A percentile compares a stretch with the other conserved stretches of the same genome.
Evolutionary conservation across 2,329 filamentous ascomycete species (phyloP).

Genomic region (Colletotrichum costaricense): DNA sequence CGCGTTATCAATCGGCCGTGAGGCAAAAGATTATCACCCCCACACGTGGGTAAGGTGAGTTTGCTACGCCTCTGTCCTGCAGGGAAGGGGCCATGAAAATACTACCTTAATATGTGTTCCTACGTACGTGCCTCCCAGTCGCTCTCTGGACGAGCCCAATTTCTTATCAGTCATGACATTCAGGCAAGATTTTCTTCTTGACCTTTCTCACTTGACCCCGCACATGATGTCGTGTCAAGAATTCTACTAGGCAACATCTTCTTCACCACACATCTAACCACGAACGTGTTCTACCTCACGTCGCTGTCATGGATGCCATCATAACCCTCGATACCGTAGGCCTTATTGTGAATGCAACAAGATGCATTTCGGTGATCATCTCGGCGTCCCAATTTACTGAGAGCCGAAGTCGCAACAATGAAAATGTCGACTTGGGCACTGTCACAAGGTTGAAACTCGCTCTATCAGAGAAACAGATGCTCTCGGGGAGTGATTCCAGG

Average conservation of each 20-base stretch:
- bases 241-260: neutral
- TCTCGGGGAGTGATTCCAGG: neutral
- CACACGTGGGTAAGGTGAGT: neutral
- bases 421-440: neutral
- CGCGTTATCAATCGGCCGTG: neutral
- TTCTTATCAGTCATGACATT: neutral
- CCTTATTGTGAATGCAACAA: neutral
- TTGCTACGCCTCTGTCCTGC: neutral
- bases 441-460: neutral
- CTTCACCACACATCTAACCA: neutral
- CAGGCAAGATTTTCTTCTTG: neutral
- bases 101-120: no score
- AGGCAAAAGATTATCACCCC: neutral
- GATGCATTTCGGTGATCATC: neutral
- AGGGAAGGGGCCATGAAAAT: neutral
- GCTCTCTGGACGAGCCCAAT: neutral
- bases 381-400: neutral
- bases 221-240: neutral
- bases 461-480: neutral
- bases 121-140: neutral
- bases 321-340: neutral
- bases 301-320: neutral
- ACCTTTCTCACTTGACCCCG: neutral
- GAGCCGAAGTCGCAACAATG: neutral
- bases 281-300: neutral